Conservation (phyloP, 345 rosid genomes). For the Excoecaria agallocha region DNA sequence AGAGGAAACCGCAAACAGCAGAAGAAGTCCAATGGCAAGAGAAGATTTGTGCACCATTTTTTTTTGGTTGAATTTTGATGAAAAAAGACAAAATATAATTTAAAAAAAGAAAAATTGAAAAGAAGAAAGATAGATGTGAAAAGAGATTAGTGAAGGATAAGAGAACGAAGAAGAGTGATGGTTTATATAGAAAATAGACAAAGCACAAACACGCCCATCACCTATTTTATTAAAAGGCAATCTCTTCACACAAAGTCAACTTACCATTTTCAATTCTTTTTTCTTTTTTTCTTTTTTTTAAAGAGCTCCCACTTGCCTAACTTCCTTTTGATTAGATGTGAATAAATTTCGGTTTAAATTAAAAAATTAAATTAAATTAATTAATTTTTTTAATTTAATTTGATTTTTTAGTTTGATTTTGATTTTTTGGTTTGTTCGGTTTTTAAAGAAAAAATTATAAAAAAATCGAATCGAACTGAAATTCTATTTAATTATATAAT, state of each 20-base stretch:
- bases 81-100: neutral
- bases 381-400: no score
- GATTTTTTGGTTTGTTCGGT: no score
- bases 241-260: constrained; percentile 33
- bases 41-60: constrained; percentile 10
- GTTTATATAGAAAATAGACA: constrained; percentile 10
- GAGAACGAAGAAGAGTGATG: neutral
- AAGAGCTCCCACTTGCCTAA: constrained; percentile 36
- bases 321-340: no score
- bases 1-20: constrained; percentile 28
- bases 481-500: no score
- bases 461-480: no score
- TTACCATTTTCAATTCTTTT: constrained; percentile 16
- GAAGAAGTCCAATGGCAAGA: neutral
- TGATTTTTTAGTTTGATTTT: no score
- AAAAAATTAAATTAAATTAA: no score
- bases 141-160: neutral
- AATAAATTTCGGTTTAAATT: no score
- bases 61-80: neutral
- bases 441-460: no score
- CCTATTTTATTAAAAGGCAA: constrained; percentile 5
- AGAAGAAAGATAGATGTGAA: constrained; percentile 2
- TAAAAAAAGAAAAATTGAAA: neutral
- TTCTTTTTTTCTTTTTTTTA: neutral
- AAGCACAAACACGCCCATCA: neutral